These are phyloP conservation scores for Komagataella populi DNA, from an alignment of 805 yeast species.

Conservation along the genomic window DNA sequence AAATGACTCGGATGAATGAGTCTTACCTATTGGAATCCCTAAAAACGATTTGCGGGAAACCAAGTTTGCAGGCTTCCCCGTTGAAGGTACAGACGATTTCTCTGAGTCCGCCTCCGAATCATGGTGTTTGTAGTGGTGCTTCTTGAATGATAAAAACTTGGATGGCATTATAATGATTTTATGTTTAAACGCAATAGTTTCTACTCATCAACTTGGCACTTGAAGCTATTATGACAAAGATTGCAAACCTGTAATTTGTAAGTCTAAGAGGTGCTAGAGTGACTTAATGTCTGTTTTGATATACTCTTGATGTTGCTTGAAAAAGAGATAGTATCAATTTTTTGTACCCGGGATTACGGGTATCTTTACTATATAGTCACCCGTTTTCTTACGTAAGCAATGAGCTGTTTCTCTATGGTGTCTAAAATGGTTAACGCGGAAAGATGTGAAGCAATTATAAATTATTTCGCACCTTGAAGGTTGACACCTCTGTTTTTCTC, in stretches of 20 bases:
- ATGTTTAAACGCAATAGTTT: neutral
- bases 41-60: conserved; percentile 10
- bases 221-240: neutral
- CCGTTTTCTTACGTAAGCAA: neutral
- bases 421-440: neutral
- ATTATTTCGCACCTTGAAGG: neutral
- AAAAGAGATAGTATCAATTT: neutral
- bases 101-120: neutral
- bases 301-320: neutral
- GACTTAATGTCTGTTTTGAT: neutral
- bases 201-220: neutral
- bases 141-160: conserved; percentile 1
- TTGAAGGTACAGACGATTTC: neutral
- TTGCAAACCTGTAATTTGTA: neutral
- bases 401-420: neutral
- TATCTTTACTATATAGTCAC: neutral
- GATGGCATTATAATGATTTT: neutral
- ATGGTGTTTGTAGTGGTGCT: conserved; percentile 1
- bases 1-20: conserved; percentile 15
- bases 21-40: conserved; percentile 14
- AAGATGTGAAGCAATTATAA: neutral
- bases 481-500: neutral
- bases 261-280: neutral
- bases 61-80: neutral
- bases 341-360: neutral